A percentile compares a stretch with the other conserved stretches of the same genome.
Conservation (phyloP, 139 green algal species). For the Yamagishiella unicocca region DNA sequence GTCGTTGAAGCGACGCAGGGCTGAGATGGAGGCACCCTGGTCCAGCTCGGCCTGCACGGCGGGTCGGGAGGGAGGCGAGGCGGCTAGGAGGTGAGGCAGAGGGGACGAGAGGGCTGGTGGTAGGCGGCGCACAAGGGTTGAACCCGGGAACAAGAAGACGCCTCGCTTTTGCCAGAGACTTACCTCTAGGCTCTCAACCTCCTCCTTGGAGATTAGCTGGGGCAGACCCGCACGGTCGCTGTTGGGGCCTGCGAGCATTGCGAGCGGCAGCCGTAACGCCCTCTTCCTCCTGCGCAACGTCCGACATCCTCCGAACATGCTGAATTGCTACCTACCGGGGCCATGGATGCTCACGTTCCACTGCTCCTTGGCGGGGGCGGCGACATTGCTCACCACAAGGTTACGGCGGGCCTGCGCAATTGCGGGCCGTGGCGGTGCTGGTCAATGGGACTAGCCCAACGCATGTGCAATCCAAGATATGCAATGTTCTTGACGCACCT, state of each 20-base stretch:
- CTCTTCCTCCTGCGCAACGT: not conserved
- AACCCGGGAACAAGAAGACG: too few species aligned
- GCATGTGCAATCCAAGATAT: not conserved
- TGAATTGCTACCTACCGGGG: constrained; percentile 37
- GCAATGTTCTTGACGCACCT: not conserved
- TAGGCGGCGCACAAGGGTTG: too few species aligned
- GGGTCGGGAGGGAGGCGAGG: too few species aligned
- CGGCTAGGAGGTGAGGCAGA: not conserved
- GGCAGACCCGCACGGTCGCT: constrained; percentile 56
- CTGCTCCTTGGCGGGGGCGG: constrained; percentile 62
- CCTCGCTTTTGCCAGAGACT: too few species aligned
- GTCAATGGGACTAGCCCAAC: not conserved
- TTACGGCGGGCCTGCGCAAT: constrained; percentile 28
- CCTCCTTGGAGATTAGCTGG: constrained; percentile 74
- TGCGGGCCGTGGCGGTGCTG: not conserved
- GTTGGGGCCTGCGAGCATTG: constrained; percentile 29
- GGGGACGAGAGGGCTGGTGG: not conserved
- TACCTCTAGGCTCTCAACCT: constrained; percentile 79
- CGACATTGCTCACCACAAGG: constrained; percentile 49
- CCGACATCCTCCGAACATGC: not conserved
- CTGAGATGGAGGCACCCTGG: constrained; percentile 71
- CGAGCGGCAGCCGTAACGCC: not conserved
- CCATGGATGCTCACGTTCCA: constrained; percentile 55
- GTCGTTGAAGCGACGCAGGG: constrained; percentile 89
- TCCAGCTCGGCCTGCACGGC: constrained; percentile 83